These are phyloP conservation scores for Lasiodiplodia hormozganensis DNA, from an alignment of 2,329 filamentous ascomycete species.

Conservation along the genomic window DNA sequence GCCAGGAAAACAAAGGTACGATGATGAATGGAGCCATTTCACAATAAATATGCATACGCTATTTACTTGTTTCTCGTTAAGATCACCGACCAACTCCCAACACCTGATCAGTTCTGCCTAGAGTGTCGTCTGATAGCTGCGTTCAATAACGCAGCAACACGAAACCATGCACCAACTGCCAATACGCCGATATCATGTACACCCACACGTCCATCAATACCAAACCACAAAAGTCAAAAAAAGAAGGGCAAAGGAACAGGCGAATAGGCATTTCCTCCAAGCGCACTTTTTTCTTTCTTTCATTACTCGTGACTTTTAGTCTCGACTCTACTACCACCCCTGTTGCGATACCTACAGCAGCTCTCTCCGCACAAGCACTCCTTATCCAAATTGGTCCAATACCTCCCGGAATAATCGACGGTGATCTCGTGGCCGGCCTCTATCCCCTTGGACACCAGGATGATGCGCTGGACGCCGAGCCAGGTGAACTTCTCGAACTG, in stretches of 20 bases:
- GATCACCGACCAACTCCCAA: too few species aligned
- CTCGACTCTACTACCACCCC: conserved; percentile 3
- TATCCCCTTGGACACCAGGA: conserved; percentile 64
- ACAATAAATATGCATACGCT: neutral
- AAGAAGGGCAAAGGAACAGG: neutral
- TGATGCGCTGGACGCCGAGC: conserved; percentile 61
- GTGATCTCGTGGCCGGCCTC: conserved; percentile 62
- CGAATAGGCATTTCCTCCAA: neutral
- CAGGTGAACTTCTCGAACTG: conserved; percentile 65
- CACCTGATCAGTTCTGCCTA: neutral
- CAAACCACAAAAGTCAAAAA: neutral
- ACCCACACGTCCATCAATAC: neutral
- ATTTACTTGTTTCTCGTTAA: neutral
- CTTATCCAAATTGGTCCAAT: conserved; percentile 64
- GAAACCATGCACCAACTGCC: conserved; percentile 6
- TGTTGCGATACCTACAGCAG: conserved; percentile 54
- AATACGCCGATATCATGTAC: neutral
- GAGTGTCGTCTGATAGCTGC: too few species aligned
- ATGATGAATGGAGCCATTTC: neutral
- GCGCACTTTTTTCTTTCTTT: neutral
- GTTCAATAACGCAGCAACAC: neutral
- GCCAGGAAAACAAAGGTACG: neutral
- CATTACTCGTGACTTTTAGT: conserved; percentile 1
- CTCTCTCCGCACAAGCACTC: conserved; percentile 61
- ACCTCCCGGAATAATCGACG: conserved; percentile 65